Base-by-base conservation (phyloP, 306 rosid genomes). In the Sicyos edulis region DNA sequence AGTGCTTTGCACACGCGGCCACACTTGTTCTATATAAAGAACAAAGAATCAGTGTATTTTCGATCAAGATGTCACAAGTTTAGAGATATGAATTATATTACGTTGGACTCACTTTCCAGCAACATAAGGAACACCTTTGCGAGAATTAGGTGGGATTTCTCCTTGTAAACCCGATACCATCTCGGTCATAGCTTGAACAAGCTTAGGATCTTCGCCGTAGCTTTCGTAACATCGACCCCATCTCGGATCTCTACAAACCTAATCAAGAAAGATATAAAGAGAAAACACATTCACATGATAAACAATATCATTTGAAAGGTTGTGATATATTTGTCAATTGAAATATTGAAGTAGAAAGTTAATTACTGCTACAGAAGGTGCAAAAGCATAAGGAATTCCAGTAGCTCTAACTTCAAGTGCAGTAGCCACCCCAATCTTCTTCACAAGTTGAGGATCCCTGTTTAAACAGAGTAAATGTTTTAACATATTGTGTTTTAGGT, bases 1-100 rank as follows among this genome's bases (percentile, higher is more conserved):
- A 80, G 24, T 76, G 83, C 59, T 80, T 80, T 73, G 80, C 83
- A 73, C 83, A 80, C 14, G 78, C 85, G 24, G 63, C 78, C 19
- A 82, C 85, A 24, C 58, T 82, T 57, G 75, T 45, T 4, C 82
- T 82, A 44, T n/a, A 17, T 34, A 54, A 7, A 17, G 19, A 54
- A n/a, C 0, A 16, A 8, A 16, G 17, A 53, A 16, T 16, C 37
- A 0, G 20, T 52, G 29, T 26, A 6, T 4, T 3, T 44, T 8
- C 4, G 6, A 13, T 50, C 54, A 50, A 50, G 6, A 14, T 5
- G 3, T 34, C 37, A 15, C 2, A 53, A 26, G 14, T 9, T 1
- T 9, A 7, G 1, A 8, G 49, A 44, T 8, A 7, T 8, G 10
- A 10, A 44, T 44, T 44, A 10, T 26, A 26, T 26, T 26, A 10